These are phyloP conservation scores for Jatropha podagrica DNA, from an alignment of 441 rosid genomes.

Conservation along the genomic window DNA sequence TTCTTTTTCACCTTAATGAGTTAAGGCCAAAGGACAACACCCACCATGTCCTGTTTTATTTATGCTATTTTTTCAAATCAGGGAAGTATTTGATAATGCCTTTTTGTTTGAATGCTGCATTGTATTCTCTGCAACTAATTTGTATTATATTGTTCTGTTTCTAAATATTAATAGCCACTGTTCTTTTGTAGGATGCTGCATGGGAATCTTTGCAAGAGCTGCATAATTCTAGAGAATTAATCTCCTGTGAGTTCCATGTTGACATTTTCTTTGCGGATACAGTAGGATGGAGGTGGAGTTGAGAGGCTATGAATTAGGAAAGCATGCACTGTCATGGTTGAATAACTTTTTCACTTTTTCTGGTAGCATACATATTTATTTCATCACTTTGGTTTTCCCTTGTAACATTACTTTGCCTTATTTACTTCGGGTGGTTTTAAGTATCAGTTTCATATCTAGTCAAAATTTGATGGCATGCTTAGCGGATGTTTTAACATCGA, in stretches of 20 bases:
- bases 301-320: neutral
- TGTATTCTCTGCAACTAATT: conserved; percentile 3
- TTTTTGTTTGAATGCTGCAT: neutral
- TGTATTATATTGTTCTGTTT: conserved; percentile 1
- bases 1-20: neutral
- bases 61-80: conserved; percentile 7
- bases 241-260: conserved; percentile 37
- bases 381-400: neutral
- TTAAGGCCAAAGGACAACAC: neutral
- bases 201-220: conserved; percentile 37
- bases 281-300: neutral
- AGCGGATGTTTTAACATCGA: conserved; percentile 1
- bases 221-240: conserved; percentile 28
- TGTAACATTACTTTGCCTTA: neutral
- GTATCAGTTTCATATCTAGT: neutral
- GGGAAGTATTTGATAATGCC: conserved; percentile 1
- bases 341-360: neutral
- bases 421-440: neutral
- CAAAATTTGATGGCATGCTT: conserved; percentile 14
- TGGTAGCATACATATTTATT: neutral
- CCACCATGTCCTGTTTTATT: neutral
- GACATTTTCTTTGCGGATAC: neutral
- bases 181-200: conserved; percentile 37
- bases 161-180: neutral
- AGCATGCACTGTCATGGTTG: neutral